Conservation (phyloP, 345 rosid genomes). For the Brassica juncea region DNA sequence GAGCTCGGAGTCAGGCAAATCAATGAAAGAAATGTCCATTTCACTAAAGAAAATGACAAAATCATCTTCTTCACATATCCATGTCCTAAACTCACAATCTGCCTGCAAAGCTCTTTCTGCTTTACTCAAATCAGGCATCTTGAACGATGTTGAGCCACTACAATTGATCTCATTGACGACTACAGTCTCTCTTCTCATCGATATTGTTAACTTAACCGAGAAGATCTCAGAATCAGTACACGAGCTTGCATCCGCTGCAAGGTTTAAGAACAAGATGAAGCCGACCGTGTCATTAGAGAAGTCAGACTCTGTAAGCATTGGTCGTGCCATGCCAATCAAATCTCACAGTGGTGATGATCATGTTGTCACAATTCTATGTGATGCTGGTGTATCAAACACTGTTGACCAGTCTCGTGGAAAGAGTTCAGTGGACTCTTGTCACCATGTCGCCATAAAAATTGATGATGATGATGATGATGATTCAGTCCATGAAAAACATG, state of each 20-base stretch:
- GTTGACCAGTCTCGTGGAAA: conserved; percentile 17
- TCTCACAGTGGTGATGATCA: conserved; percentile 8
- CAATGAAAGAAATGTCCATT: conserved; percentile 59
- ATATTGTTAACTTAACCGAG: conserved; percentile 52
- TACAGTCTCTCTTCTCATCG: conserved; percentile 59
- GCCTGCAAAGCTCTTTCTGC: conserved; percentile 47
- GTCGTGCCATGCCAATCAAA: conserved; percentile 4
- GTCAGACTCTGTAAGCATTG: conserved; percentile 4
- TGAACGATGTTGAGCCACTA: conserved; percentile 49
- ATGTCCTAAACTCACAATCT: conserved; percentile 48
- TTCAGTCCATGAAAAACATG: not conserved
- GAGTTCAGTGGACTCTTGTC: conserved; percentile 15
- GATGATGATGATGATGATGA: not conserved
- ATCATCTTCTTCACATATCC: conserved; percentile 42
- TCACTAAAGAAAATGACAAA: conserved; percentile 53
- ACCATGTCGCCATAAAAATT: conserved; percentile 31
- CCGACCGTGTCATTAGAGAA: conserved; percentile 35
- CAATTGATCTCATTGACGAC: conserved; percentile 50
- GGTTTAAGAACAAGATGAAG: conserved; percentile 44
- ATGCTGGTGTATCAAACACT: conserved; percentile 23
- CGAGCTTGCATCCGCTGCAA: conserved; percentile 61
- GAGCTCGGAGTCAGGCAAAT: conserved; percentile 56
- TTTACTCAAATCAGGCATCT: conserved; percentile 46
- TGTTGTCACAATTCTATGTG: conserved; percentile 32
- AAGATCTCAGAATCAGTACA: conserved; percentile 51